Base-by-base conservation (phyloP, 305 asterid genomes). In the Plantago coronopus region DNA sequence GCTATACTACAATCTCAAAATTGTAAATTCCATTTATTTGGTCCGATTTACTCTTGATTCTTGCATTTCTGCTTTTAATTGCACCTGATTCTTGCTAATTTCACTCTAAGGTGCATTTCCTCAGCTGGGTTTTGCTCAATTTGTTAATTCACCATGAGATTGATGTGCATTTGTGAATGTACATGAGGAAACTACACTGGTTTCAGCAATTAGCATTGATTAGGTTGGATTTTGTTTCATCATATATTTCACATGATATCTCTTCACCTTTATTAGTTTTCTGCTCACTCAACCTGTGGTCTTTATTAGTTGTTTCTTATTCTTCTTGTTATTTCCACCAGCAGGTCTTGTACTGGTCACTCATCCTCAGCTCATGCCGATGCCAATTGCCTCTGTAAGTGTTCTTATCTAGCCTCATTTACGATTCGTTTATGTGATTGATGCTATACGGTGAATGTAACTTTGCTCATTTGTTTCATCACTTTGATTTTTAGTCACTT, bases 11-110 rank as follows among this genome's bases (percentile, higher is more conserved):
- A 65, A 51, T 77, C 55, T 63, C 66, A 45, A 54, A 62, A 54
- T 25, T 67, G 59, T 61, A 38, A 64, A 73, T 72, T 65, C 75
- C 83, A 74, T 81, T 71, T 79, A 43, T 83, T 67, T 76, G 67
- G 61, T 75, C 48, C 48, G 22, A 48, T 72, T 72, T 54, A 66
- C 67, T 48, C 73, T 38, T 69, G 77, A 63, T 71, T 76, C 73
- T 62, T 25, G 63, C 48, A 56, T 68, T 61, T 9, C 46, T 62
- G 45, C 23, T 57, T 23, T 64, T 64, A 17, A 65, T 75, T 48
- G 40, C 19, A 53, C 25, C 43, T 51, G 38, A 18, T 48, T 38
- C 43, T 48, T 20, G 13, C 27, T 48, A 8, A 14, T 15, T 51
- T 14, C 23, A 23, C 19, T 51, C 19, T 51, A 51, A 51, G 0